Base-by-base conservation (phyloP, 139 green algal genomes). In the Astrephomene gubernaculifera region DNA sequence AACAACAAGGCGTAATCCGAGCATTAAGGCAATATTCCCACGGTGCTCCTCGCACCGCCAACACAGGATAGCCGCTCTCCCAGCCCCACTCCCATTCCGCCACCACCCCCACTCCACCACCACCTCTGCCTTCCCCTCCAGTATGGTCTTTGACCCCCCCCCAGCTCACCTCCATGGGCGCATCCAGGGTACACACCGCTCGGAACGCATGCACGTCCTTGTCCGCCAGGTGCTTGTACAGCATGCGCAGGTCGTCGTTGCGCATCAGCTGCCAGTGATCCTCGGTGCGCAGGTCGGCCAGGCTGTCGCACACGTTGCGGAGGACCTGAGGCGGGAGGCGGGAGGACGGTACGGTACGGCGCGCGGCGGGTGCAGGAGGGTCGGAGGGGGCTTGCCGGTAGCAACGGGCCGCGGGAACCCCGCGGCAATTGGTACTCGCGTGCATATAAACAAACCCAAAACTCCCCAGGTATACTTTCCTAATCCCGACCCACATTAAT, bases 161-260 rank as follows among this genome's bases (percentile, higher is more conserved):
- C n/a, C n/a, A n/a, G n/a, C 63, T n/a, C 60, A 88, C 84, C 74
- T 86, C 78, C 4, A 67, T 35, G 4, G 89, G 89, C 2, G 68
- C 43, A 25, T 90, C 70, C 21, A 91, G 71, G 4, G n/a, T 45
- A 33, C 68, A 83, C 14, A 49, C 8, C 43, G 71, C 89, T 44
- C 81, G 72, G 60, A 92, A 90, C 81, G 75, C 71, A 79, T 89
- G 88, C 80, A 87, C 70, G 9, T 33, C 61, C 31, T 2, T 49
- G 41, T 33, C 76, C 19, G 78, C 41, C 33, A 72, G 7, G 54
- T 82, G 43, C 25, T 54, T 36, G 78, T 89, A 89, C 85, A 71
- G 74, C 57, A 89, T 41, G 36, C 71, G 75, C 53, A 89, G 69
- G 25, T 64, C 69, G 35, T 71, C 78, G 35, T 83, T 60, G 33